A percentile compares a stretch with the other conserved stretches of the same genome.
Evolutionary conservation across 805 yeast species (phyloP).

Genomic region (Spathaspora arborariae): DNA sequence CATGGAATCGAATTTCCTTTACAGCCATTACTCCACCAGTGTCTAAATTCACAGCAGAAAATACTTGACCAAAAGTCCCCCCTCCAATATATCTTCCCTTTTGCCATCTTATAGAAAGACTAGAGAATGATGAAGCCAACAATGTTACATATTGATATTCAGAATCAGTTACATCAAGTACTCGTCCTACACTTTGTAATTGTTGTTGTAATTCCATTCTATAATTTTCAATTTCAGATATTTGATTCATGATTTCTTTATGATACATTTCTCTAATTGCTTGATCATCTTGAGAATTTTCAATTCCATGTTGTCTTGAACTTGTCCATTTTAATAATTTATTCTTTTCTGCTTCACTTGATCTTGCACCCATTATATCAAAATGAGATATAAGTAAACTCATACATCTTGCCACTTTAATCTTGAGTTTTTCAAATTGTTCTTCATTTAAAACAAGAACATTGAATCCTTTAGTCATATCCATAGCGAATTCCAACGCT

Average conservation of each 20-base stretch:
- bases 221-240: constrained; percentile 58
- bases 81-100: constrained; percentile 92
- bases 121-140: constrained; percentile 83
- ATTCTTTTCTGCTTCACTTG: constrained; percentile 62
- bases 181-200: constrained; percentile 67
- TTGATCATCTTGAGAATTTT: constrained; percentile 37
- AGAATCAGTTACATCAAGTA: constrained; percentile 79
- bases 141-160: constrained; percentile 85
- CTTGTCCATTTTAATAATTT: constrained; percentile 51
- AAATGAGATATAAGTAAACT: constrained; percentile 90
- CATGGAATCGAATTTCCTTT: constrained; percentile 89
- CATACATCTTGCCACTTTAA: constrained; percentile 92
- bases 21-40: constrained; percentile 97
- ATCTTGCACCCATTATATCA: constrained; percentile 97
- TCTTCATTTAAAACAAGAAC: constrained; percentile 75
- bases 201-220: constrained; percentile 43
- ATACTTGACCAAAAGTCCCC: constrained; percentile 94
- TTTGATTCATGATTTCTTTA: constrained; percentile 63
- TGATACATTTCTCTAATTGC: constrained; percentile 48
- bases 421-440: constrained; percentile 67
- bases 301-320: constrained; percentile 48
- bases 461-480: constrained; percentile 85
- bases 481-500: constrained; percentile 95
- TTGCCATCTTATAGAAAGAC: constrained; percentile 94
- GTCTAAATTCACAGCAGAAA: constrained; percentile 86